Conservation (phyloP, 1,284 basidiomycete species). For the Leccinum huronense region DNA sequence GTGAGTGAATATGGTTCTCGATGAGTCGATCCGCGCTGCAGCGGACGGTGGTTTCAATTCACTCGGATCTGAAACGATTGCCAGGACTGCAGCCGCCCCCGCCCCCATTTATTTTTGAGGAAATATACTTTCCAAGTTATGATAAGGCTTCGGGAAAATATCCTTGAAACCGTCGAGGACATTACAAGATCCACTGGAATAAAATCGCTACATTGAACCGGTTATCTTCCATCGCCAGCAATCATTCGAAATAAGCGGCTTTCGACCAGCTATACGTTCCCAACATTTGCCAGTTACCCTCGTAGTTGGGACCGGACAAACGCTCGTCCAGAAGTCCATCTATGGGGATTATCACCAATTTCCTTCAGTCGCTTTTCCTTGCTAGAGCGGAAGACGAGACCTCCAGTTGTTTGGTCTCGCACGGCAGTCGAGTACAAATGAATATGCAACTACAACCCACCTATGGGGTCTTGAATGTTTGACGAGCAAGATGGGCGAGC, state of each 20-base stretch:
- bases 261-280: conserved; percentile 80
- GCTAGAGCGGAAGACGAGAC: conserved; percentile 61
- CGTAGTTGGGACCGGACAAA: conserved; percentile 70
- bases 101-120: conserved; percentile 78
- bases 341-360: conserved; percentile 78
- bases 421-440: conserved; percentile 58
- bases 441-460: conserved; percentile 58
- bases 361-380: conserved; percentile 72
- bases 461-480: conserved; percentile 79
- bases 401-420: conserved; percentile 70
- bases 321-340: conserved; percentile 73
- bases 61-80: conserved; percentile 70
- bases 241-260: conserved; percentile 60
- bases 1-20: conserved; percentile 64
- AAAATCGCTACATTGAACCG: conserved; percentile 81
- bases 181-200: conserved; percentile 75
- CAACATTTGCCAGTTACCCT: conserved; percentile 80
- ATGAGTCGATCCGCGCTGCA: conserved; percentile 77
- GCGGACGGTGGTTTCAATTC: conserved; percentile 79
- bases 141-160: conserved; percentile 76
- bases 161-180: conserved; percentile 60
- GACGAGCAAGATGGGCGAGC: conserved; percentile 93
- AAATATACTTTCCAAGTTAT: conserved; percentile 71
- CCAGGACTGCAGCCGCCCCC: conserved; percentile 70
- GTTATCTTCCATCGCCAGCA: conserved; percentile 68